These are phyloP conservation scores for Nepenthes mirabilis DNA, from an alignment of 148 eudicot species.

Conservation along the genomic window DNA sequence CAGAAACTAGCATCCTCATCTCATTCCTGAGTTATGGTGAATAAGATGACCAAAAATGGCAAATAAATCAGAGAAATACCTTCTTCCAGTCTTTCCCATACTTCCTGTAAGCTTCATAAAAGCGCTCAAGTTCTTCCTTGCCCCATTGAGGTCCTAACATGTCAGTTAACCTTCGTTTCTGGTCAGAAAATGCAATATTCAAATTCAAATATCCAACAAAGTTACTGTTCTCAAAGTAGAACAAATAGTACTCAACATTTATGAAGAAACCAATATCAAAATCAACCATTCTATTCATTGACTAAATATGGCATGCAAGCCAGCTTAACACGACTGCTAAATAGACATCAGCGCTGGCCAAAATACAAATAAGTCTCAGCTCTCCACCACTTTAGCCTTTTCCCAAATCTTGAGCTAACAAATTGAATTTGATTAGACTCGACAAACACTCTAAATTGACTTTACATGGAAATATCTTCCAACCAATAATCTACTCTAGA, in stretches of 20 bases:
- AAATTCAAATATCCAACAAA: neutral
- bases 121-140: constrained; percentile 38
- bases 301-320: too few species aligned
- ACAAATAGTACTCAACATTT: neutral
- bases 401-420: too few species aligned
- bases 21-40: neutral
- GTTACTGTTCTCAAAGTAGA: neutral
- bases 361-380: too few species aligned
- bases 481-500: too few species aligned
- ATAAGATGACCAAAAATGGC: neutral
- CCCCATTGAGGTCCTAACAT: constrained; percentile 56
- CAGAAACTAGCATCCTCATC: neutral
- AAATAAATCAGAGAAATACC: constrained; percentile 19
- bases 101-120: constrained; percentile 50
- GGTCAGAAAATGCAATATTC: constrained; percentile 1
- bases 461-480: too few species aligned
- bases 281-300: too few species aligned
- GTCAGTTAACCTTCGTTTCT: constrained; percentile 45
- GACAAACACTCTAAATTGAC: too few species aligned
- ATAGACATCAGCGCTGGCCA: too few species aligned
- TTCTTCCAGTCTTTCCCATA: constrained; percentile 55
- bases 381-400: too few species aligned
- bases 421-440: too few species aligned
- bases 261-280: too few species aligned
- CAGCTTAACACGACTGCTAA: too few species aligned